Base-by-base conservation (phyloP, 495 filamentous ascomycete species). In the Letharia columbiana region DNA sequence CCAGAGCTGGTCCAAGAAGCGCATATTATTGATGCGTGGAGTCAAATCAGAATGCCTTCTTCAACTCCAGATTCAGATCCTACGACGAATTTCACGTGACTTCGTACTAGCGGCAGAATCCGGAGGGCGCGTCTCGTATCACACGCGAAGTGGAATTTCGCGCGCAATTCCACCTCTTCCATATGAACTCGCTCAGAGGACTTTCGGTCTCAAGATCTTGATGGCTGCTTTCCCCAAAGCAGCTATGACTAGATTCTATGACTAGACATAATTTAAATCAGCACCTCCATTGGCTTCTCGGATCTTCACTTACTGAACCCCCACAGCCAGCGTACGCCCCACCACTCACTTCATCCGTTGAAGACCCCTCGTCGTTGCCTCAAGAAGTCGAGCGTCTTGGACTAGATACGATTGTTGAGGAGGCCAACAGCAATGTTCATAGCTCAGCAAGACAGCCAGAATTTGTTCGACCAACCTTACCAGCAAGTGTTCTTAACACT, bases 231-330 rank as follows among this genome's bases (percentile, higher is more conserved):
- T 31, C 20, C 49, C 42, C 52, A 39, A 60, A 50, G 64, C 42
- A 66, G 63, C 47, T 41, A 71, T 73, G 68, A 68, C 39, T 49
- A 71, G 70, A 61, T 77, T 71, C 75, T 76, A 83, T 83, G 81
- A 83, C 81, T 73, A 82, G 73, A 70, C 76, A 80, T 72, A 83
- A 83, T 70, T 69, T 83, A 56, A 69, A 72, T 35, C 62, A 70
- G 67, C 80, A 83, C 70, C 75, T 83, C 50, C 75, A 77, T 76
- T 83, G 81, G 80, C 78, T 83, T 54, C 66, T 83, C 63, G 72
- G 35, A 28, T 54, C 31, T 31, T 35, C 11, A 12, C 40, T 62
- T 31, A 45, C 56, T 9, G 42, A 61, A 12, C 67, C 70, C 33
- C 64, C 54, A 3, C 61, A 37, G 31, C 52, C 47, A 37, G 50